Evolutionary conservation across 495 filamentous ascomycete genomes (phyloP).

Genomic region (Hypoxylon crocopeplum): DNA sequence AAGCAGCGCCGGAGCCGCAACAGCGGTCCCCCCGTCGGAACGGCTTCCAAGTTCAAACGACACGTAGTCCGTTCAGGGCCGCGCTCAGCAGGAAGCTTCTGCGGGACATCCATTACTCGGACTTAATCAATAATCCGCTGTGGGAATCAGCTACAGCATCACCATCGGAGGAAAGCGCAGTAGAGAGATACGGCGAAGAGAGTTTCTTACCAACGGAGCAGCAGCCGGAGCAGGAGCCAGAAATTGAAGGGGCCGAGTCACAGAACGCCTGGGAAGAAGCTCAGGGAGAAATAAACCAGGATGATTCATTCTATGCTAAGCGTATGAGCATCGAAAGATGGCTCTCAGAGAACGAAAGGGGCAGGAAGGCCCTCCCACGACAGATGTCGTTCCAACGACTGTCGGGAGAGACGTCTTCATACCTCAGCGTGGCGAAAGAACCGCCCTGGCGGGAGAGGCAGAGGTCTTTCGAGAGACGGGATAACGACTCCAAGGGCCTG

Average conservation of each 20-base stretch:
- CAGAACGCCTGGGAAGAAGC: neutral
- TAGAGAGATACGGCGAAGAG: neutral
- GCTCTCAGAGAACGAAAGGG: constrained; percentile 24
- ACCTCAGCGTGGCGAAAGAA: neutral
- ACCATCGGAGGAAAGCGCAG: constrained; percentile 11
- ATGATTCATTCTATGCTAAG: neutral
- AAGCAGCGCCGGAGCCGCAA: neutral
- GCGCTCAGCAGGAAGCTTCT: constrained; percentile 22
- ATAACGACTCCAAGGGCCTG: constrained; percentile 13
- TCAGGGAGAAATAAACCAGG: neutral
- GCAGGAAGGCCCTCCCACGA: constrained; percentile 5
- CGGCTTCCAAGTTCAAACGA: neutral
- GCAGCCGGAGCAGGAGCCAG: neutral
- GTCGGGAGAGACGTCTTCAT: neutral
- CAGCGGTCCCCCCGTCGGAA: neutral
- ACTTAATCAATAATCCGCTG: constrained; percentile 7
- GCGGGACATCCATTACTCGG: constrained; percentile 14
- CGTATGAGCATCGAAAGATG: constrained; percentile 23
- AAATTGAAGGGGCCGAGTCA: neutral
- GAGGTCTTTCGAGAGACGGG: constrained; percentile 24
- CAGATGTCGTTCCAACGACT: constrained; percentile 2
- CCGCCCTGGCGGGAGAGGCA: constrained; percentile 19
- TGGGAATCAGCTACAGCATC: constrained; percentile 19
- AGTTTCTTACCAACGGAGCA: neutral
- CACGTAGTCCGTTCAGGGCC: neutral